phyloP scores from a whole-genome alignment of 257 asterid species.

The Solanum microdontum region DNA sequence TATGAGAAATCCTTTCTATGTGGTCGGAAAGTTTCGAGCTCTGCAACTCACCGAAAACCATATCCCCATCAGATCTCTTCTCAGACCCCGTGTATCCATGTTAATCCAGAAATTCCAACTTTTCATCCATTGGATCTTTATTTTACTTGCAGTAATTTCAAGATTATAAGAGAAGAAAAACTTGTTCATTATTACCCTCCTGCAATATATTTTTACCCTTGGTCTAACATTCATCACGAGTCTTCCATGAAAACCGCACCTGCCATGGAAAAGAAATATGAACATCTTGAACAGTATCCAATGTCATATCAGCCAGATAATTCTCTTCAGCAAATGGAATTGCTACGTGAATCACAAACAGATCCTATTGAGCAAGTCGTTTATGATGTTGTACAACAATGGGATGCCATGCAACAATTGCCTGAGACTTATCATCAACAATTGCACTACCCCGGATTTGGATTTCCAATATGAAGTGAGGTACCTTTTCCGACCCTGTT shows the following conservation, averaged over 20 bases:
- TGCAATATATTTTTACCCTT: constrained; percentile 4
- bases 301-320: constrained; percentile 18
- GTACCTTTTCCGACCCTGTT: neutral
- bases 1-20: neutral
- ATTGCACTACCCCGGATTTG: neutral
- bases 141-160: constrained; percentile 3
- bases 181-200: constrained; percentile 8
- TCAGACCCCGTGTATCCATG: neutral
- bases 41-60: constrained; percentile 2
- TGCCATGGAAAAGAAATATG: constrained; percentile 1
- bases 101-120: neutral
- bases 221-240: constrained; percentile 2
- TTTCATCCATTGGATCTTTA: neutral
- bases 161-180: constrained; percentile 3
- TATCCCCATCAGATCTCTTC: constrained; percentile 4
- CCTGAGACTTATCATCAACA: neutral
- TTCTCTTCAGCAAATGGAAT: neutral
- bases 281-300: constrained; percentile 13
- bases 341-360: neutral
- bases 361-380: neutral
- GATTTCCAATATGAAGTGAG: neutral
- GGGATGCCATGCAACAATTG: neutral
- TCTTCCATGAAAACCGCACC: neutral
- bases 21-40: neutral
- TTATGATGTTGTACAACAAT: neutral